Evolutionary conservation across 345 rosid species (phyloP).

Genomic region (Passiflora organensis): DNA sequence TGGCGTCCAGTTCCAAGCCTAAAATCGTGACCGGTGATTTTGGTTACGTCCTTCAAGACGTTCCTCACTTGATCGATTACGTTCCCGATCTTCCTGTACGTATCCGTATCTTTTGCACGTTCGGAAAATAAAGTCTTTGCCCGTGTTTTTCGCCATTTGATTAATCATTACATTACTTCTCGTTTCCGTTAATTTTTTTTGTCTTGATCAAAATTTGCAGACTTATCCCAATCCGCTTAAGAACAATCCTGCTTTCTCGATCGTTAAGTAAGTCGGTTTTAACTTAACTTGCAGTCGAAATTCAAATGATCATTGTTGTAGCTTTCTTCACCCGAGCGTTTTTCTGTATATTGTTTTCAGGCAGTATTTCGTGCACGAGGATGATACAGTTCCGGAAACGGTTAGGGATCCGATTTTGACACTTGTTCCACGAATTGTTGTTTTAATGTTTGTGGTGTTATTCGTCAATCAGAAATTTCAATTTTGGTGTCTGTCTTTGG

Average conservation of each 20-base stretch:
- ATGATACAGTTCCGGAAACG: constrained; percentile 40
- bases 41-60: constrained; percentile 85
- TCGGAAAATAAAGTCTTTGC: no score
- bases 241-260: constrained; percentile 42
- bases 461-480: no score
- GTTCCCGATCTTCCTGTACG: constrained; percentile 69
- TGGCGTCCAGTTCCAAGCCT: constrained; percentile 19
- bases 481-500: neutral
- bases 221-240: constrained; percentile 40
- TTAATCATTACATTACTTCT: neutral
- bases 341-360: constrained; percentile 16
- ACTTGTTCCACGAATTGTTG: no score
- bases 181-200: no score
- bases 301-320: neutral
- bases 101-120: neutral
- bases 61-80: constrained; percentile 85
- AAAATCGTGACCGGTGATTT: constrained; percentile 58
- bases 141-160: no score
- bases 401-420: constrained; percentile 13
- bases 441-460: no score
- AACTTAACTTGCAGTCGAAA: neutral
- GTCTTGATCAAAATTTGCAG: no score
- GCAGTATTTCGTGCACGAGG: constrained; percentile 44
- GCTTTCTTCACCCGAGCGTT: neutral
- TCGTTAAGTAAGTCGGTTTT: constrained; percentile 35